phyloP scores from a whole-genome alignment of 2,329 filamentous ascomycete species.

The Colletotrichum gloeosporioides region DNA sequence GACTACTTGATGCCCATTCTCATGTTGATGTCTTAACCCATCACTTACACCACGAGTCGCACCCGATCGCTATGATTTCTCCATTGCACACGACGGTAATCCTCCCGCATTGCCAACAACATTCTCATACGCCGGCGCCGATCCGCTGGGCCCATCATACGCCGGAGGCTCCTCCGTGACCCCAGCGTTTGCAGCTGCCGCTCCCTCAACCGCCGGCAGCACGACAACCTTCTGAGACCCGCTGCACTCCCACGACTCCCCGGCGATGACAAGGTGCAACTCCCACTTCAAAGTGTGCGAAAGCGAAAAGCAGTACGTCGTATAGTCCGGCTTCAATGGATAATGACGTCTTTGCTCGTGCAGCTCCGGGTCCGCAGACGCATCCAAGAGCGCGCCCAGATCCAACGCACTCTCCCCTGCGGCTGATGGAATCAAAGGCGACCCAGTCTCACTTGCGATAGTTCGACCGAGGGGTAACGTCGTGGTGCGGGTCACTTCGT shows the following conservation, averaged over 20 bases:
- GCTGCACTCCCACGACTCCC: background rate
- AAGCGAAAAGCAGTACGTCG: background rate
- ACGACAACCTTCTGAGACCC: background rate
- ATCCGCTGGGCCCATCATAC: background rate
- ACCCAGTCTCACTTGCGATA: background rate
- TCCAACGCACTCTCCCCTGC: background rate
- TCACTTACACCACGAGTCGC: too few relatives aligned
- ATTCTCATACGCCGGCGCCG: background rate
- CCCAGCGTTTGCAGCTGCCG: fast-evolving
- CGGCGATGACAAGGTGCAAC: background rate
- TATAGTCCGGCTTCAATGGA: background rate
- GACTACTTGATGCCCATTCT: too few relatives aligned
- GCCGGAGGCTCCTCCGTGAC: background rate
- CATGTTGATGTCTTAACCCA: too few relatives aligned
- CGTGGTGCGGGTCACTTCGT: background rate
- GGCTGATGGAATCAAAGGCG: background rate
- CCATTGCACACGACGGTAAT: too few relatives aligned
- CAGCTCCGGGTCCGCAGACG: background rate
- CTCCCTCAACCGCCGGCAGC: background rate
- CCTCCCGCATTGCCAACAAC: background rate
- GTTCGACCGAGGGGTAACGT: background rate
- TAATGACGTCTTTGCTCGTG: too few relatives aligned
- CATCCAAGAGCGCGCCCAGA: background rate
- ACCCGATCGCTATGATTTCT: too few relatives aligned
- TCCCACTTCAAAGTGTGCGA: background rate